Conservation (phyloP, 73 alveolate species). For the Tetrahymena elliotti region DNA sequence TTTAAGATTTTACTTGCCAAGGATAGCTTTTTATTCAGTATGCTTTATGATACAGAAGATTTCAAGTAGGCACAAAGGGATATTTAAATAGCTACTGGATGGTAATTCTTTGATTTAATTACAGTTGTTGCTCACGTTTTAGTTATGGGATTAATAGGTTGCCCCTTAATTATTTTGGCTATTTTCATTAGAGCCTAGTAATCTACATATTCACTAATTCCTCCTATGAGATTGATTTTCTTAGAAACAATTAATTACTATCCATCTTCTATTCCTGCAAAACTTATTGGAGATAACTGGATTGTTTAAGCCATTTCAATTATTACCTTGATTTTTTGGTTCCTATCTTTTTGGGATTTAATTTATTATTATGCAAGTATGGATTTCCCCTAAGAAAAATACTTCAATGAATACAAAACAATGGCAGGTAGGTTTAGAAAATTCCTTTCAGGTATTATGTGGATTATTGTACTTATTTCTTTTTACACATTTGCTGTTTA, state of each 20-base stretch:
- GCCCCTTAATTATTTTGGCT: constrained; percentile 19
- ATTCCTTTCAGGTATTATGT: constrained; percentile 22
- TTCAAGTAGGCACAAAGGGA: constrained; percentile 33
- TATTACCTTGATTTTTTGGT: constrained; percentile 20
- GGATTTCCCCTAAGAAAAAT: constrained; percentile 42
- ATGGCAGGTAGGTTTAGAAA: constrained; percentile 20
- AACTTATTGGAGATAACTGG: constrained; percentile 23
- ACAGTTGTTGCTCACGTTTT: constrained; percentile 41
- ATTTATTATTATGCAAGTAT: constrained; percentile 23
- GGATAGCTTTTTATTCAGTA: neutral
- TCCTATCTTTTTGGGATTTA: constrained; percentile 18
- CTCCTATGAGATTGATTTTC: constrained; percentile 13
- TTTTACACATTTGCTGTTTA: constrained; percentile 22
- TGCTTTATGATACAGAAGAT: constrained; percentile 1
- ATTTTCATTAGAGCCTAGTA: constrained; percentile 14
- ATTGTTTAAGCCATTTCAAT: constrained; percentile 12
- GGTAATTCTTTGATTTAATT: constrained; percentile 35
- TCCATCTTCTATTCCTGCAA: constrained; percentile 17
- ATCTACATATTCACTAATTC: constrained; percentile 12
- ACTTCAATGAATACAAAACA: constrained; percentile 10
- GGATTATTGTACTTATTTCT: constrained; percentile 28
- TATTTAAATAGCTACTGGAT: constrained; percentile 14
- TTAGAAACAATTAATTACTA: constrained; percentile 3
- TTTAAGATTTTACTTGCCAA: neutral
- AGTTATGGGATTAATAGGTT: neutral